These are phyloP conservation scores for Tuber indicum DNA, from an alignment of 495 filamentous ascomycete genomes.

Conservation along the genomic window DNA sequence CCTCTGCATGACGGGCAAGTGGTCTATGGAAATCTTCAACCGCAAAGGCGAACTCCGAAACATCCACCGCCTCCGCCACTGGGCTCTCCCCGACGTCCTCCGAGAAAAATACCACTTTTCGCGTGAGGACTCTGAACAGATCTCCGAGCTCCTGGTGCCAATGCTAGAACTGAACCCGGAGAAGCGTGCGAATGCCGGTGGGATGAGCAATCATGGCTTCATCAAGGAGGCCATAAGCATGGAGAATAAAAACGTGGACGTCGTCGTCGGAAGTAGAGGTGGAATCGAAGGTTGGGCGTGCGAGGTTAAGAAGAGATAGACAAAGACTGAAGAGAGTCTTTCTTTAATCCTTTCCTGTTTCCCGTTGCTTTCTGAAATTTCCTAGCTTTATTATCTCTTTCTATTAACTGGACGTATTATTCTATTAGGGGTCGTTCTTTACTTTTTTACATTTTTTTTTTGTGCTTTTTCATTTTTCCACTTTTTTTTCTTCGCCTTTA, in stretches of 20 bases:
- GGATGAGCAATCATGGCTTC: conserved; percentile 80
- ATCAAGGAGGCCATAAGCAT: conserved; percentile 79
- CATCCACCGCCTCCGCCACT: conserved; percentile 93
- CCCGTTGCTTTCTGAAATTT: background rate
- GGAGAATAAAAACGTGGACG: conserved; percentile 64
- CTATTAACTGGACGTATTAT: conserved; percentile 2
- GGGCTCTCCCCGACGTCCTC: conserved; percentile 89
- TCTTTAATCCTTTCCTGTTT: background rate
- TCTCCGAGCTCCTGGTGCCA: conserved; percentile 78
- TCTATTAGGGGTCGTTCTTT: conserved; percentile 1
- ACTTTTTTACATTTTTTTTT: background rate
- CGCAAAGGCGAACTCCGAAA: conserved; percentile 95
- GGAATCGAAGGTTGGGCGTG: conserved; percentile 93
- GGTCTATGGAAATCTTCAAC: conserved; percentile 98
- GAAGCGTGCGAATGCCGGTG: conserved; percentile 86
- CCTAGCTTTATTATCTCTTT: background rate
- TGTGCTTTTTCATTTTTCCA: background rate
- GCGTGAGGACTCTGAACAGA: conserved; percentile 65
- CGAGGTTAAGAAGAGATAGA: conserved; percentile 55
- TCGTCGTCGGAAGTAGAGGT: conserved; percentile 70
- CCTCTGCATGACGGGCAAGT: conserved; percentile 84
- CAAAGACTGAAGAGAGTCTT: background rate
- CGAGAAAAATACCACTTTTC: conserved; percentile 95
- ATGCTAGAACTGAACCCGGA: conserved; percentile 89
- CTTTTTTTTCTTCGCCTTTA: background rate